These are phyloP conservation scores for Melanogaster broomeanus DNA, from an alignment of 768 basidiomycete genomes.

Conservation along the genomic window DNA sequence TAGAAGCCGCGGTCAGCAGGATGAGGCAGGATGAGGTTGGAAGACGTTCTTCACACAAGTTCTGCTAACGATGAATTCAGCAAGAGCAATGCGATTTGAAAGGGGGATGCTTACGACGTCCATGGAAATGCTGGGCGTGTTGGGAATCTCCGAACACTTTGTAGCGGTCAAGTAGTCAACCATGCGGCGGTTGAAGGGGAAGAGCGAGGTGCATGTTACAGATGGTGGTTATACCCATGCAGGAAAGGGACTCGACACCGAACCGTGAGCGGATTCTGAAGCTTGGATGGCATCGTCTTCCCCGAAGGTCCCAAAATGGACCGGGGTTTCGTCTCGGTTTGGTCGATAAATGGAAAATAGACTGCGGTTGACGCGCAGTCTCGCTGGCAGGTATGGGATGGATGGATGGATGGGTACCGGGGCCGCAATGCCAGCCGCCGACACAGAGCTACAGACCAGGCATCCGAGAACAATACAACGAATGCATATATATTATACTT, in stretches of 20 bases:
- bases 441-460: too few species aligned
- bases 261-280: too few species aligned
- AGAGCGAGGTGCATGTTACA: conserved; percentile 99
- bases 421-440: conserved; percentile 22
- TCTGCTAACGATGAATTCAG: conserved; percentile 42
- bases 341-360: conserved; percentile 29
- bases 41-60: conserved; percentile 69
- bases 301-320: neutral
- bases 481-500: too few species aligned
- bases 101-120: conserved; percentile 69
- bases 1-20: conserved; percentile 96
- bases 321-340: conserved; percentile 28
- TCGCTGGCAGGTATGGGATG: conserved; percentile 1
- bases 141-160: conserved; percentile 80
- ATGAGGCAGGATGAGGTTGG: conserved; percentile 68
- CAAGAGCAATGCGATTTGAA: neutral
- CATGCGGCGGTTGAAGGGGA: conserved; percentile 99
- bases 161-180: conserved; percentile 92
- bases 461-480: too few species aligned
- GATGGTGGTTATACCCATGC: conserved; percentile 99
- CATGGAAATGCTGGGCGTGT: conserved; percentile 88
- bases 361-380: conserved; percentile 20
- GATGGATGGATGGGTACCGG: conserved; percentile 4
- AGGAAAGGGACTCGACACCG: conserved; percentile 94
- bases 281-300: conserved; percentile 12